Evolutionary conservation across 225 moss, liverwort and hornwort genomes (phyloP).

Genomic region (Neckera pumila): DNA sequence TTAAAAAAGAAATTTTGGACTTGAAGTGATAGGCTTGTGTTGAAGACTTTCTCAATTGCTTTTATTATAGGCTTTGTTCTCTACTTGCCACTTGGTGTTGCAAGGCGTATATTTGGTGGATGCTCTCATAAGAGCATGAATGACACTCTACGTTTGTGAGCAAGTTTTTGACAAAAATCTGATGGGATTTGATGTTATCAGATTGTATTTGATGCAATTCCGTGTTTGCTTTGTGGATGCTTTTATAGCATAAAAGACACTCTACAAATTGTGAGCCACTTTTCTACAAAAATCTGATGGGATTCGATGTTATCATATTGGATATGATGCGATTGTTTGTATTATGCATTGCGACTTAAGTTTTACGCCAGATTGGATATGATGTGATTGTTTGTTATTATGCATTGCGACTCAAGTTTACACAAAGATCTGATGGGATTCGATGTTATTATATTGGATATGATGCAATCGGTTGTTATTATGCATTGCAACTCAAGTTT

Average conservation of each 20-base stretch:
- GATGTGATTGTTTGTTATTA: too few relatives aligned
- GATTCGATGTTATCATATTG: too few relatives aligned
- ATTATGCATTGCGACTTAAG: background rate
- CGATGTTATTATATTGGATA: too few relatives aligned
- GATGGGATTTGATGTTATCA: background rate
- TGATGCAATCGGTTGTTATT: too few relatives aligned
- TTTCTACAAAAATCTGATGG: too few relatives aligned
- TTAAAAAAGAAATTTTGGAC: background rate
- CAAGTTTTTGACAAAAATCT: background rate
- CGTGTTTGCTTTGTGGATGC: too few relatives aligned
- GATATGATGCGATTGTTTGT: too few relatives aligned
- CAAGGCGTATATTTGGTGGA: background rate
- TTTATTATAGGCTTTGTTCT: fast-evolving
- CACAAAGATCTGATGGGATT: background rate
- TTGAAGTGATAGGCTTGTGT: too few relatives aligned
- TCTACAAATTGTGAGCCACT: too few relatives aligned
- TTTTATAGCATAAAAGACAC: too few relatives aligned
- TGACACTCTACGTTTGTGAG: background rate
- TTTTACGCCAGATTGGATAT: too few relatives aligned
- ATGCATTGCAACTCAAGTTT: background rate
- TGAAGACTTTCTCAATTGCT: fast-evolving
- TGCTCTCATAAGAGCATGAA: background rate
- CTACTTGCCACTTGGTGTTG: fast-evolving
- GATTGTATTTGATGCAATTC: too few relatives aligned
- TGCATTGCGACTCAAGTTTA: background rate